Evolutionary conservation across 768 basidiomycete genomes (phyloP).

Genomic region (Suillus weaverae): DNA sequence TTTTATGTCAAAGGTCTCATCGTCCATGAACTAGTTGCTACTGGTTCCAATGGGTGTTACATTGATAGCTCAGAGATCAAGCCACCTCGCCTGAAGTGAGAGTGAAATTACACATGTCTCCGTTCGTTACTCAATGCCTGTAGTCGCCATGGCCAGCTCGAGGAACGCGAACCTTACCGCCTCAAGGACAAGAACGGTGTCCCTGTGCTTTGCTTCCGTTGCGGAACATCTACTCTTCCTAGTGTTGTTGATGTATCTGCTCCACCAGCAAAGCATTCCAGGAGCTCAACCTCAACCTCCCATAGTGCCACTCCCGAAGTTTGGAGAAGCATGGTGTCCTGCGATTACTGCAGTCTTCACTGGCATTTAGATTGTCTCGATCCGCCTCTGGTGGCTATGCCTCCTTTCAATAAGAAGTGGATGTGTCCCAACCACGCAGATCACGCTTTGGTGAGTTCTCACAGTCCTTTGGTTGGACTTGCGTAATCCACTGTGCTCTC

Average conservation of each 20-base stretch:
- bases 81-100: conserved; percentile 81
- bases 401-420: conserved; percentile 89
- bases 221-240: conserved; percentile 78
- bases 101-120: conserved; percentile 19
- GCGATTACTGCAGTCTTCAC: conserved; percentile 91
- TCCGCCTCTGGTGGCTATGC: conserved; percentile 85
- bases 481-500: conserved; percentile 1
- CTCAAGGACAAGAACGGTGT: conserved; percentile 82
- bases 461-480: background rate
- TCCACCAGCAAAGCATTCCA: conserved; percentile 55
- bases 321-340: conserved; percentile 82
- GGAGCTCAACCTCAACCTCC: conserved; percentile 44
- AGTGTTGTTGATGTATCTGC: conserved; percentile 49
- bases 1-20: conserved; percentile 18
- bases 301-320: conserved; percentile 46
- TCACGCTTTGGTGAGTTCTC: conserved; percentile 65
- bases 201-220: conserved; percentile 88
- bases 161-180: conserved; percentile 88
- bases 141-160: conserved; percentile 84
- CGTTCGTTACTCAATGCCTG: conserved; percentile 8
- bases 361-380: conserved; percentile 98
- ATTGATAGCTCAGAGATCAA: conserved; percentile 77
- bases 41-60: conserved; percentile 80
- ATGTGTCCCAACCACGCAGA: conserved; percentile 99
- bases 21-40: conserved; percentile 54